Evolutionary conservation across 1,139 yeast genomes (phyloP).

Genomic region (Magnusiomyces magnusii): DNA sequence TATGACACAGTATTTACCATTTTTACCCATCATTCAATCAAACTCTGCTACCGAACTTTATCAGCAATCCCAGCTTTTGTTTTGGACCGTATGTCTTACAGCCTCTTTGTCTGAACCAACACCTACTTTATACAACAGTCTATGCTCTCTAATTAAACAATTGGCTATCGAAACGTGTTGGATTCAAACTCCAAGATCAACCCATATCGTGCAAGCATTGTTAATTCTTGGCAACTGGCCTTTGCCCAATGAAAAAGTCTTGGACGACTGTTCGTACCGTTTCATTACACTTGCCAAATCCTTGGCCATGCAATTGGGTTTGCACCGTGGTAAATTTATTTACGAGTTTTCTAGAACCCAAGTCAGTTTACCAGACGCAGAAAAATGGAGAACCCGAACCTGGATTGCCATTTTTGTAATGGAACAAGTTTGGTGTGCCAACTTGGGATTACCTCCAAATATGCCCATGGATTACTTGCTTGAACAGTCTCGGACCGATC

Average conservation of each 20-base stretch:
- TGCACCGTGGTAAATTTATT: conserved; percentile 87
- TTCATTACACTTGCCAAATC: conserved; percentile 83
- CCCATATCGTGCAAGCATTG: conserved; percentile 87
- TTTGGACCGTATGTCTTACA: conserved; percentile 86
- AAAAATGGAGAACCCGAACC: conserved; percentile 88
- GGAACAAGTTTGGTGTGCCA: conserved; percentile 88
- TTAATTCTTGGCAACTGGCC: conserved; percentile 86
- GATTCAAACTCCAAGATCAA: conserved; percentile 88
- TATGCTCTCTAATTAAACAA: conserved; percentile 77
- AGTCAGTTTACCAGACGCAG: conserved; percentile 82
- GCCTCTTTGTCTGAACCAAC: conserved; percentile 85
- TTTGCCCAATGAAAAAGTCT: conserved; percentile 81
- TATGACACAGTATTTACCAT: conserved; percentile 60
- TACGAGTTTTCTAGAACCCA: conserved; percentile 88
- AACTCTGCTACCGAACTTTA: conserved; percentile 69
- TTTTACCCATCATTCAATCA: conserved; percentile 69
- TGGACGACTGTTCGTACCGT: conserved; percentile 87
- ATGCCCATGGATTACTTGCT: conserved; percentile 76
- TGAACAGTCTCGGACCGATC: conserved; percentile 69
- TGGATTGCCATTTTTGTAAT: conserved; percentile 86
- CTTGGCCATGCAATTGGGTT: conserved; percentile 79
- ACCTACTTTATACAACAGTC: conserved; percentile 68
- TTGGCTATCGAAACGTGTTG: conserved; percentile 90
- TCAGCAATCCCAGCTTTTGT: conserved; percentile 72
- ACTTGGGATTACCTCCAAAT: conserved; percentile 81